Conservation (phyloP, 108 stramenopile genomes). For the Mediolabrus comicus region DNA sequence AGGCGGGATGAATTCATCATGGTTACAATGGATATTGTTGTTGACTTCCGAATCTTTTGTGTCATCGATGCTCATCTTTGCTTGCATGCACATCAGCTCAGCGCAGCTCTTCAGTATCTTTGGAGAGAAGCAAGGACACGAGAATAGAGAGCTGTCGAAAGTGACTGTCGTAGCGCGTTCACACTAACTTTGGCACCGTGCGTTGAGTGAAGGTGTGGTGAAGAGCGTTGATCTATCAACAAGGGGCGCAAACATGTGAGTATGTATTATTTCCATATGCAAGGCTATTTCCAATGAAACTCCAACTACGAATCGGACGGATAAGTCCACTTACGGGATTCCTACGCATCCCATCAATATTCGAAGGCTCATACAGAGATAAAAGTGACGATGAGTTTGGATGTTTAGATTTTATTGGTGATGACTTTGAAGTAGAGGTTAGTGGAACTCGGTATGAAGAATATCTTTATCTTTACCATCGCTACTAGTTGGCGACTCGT, state of each 20-base stretch:
- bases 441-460: conserved; percentile 21
- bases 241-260: too few species aligned
- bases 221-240: too few species aligned
- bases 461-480: too few species aligned
- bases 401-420: conserved; percentile 72
- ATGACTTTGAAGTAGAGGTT: conserved; percentile 58
- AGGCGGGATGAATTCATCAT: not conserved
- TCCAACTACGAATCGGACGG: conserved; percentile 63
- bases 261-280: conserved; percentile 78
- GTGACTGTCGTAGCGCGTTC: too few species aligned
- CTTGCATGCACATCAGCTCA: too few species aligned
- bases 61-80: not conserved
- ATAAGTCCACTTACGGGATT: conserved; percentile 64
- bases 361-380: conserved; percentile 63
- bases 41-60: conserved; percentile 1
- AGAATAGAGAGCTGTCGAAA: too few species aligned
- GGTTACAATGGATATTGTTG: not conserved
- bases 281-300: conserved; percentile 40
- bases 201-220: too few species aligned
- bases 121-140: too few species aligned
- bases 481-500: too few species aligned
- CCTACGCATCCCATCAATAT: conserved; percentile 61
- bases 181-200: too few species aligned
- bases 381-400: conserved; percentile 41
- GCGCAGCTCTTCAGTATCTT: too few species aligned